Base-by-base conservation (phyloP, 2,329 filamentous ascomycete genomes). In the Fusarium bactridioides region DNA sequence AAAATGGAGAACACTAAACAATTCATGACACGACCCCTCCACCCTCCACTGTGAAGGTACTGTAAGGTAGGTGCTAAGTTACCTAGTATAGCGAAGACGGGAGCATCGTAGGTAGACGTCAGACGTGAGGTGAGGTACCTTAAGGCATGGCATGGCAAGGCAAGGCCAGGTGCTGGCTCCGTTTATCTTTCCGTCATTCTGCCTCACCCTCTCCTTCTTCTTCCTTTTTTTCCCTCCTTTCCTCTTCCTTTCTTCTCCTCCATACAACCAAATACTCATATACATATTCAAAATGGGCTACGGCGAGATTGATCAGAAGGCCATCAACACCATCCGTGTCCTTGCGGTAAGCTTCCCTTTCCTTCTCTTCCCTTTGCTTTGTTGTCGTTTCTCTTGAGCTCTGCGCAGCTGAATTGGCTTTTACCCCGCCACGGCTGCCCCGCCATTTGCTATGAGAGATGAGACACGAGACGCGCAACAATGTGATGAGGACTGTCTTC, bases 271-370 rank as follows among this genome's bases (percentile, higher is more conserved):
- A 64, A 64, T 47, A 71, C 65, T 57, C 64, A 74, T 67, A 79
- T 64, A 79, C 77, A 79, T 80, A 74, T 82, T 82, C 84, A 90
- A 81, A 84, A 98, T 98, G 95, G 91, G 91, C 84, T 98, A 93
- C 90, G 89, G 89, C 83, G 93, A 98, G 80, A 84, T 91, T 82
- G 96, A 99, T 84, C 87, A 92, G 88, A 90, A 94, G 86, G 93
- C 94, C 82, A 94, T 99, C 87, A 98, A 98, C 92, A 97, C 95
- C 84, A 98, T 99, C 88, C 94, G 96, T 84, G 86, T 94, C 82
- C 90, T 99, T 79, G 95, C 96, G 83, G 96, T 98, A 92, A 85
- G 94, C 73, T 72, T 23, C 76, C 70, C 29, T 53, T 41, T 45
- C 5, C 40, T 54, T 54, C 47, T 7, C 33, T 43, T 50, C 58